Evolutionary conservation across 345 rosid species (phyloP).

Genomic region (Psidium friedrichsthalianum): DNA sequence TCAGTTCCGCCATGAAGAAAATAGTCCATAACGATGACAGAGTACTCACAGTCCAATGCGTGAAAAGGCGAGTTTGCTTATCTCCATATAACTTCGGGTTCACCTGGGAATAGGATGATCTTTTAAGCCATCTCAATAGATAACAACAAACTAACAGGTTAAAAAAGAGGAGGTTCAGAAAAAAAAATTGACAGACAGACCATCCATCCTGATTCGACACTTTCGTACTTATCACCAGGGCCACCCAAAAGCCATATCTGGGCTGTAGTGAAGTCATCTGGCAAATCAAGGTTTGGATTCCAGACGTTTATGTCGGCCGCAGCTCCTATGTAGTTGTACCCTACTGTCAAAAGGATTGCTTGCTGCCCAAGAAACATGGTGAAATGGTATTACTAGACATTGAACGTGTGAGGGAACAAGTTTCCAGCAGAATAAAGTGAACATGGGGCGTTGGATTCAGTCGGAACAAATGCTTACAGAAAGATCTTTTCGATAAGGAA

Average conservation of each 20-base stretch:
- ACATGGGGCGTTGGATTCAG: no score
- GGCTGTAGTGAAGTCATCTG: slow-evolving; percentile 17
- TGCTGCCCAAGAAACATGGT: slow-evolving; percentile 4
- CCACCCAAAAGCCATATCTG: slow-evolving; percentile 39
- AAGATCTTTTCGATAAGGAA: background rate
- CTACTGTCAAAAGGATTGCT: slow-evolving; percentile 15
- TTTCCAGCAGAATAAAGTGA: background rate
- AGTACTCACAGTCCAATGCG: slow-evolving; percentile 9
- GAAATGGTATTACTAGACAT: background rate
- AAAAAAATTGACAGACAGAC: slow-evolving; percentile 8
- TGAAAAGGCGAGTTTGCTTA: background rate
- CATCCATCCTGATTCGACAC: slow-evolving; percentile 41
- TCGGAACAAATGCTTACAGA: slow-evolving; percentile 13
- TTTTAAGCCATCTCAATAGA: background rate
- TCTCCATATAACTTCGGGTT: slow-evolving; percentile 6
- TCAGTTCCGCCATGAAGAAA: background rate
- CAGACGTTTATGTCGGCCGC: slow-evolving; percentile 33
- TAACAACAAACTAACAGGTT: background rate
- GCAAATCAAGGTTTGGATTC: slow-evolving; percentile 23
- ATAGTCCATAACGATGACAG: background rate
- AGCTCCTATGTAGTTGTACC: slow-evolving; percentile 29
- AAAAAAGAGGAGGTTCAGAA: background rate
- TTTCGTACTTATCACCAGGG: slow-evolving; percentile 11
- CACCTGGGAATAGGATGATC: slow-evolving; percentile 3
- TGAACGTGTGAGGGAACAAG: background rate